A percentile compares a stretch with the other conserved stretches of the same genome.
Evolutionary conservation across 805 yeast genomes (phyloP).

Genomic region (Kuraishia piskuri): DNA sequence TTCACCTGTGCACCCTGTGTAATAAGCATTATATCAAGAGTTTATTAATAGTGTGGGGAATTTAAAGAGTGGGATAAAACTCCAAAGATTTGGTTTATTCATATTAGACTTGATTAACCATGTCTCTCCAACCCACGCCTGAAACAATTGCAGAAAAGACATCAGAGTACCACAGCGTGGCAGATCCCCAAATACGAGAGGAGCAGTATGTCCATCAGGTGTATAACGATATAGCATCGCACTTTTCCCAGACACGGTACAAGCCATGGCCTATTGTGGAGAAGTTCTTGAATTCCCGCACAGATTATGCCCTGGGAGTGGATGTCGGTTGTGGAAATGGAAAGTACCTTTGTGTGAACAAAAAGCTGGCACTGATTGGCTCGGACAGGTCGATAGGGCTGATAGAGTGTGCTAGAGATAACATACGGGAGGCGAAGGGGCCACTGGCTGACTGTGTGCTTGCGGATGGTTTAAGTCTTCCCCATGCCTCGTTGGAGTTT

Average conservation of each 20-base stretch:
- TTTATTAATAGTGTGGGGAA: not conserved
- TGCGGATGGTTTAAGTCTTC: conserved; percentile 71
- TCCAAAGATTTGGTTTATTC: too few relatives aligned
- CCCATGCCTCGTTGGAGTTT: conserved; percentile 39
- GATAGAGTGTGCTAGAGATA: conserved; percentile 49
- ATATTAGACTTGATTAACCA: too few relatives aligned
- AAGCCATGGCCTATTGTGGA: conserved; percentile 98
- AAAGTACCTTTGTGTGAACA: conserved; percentile 71
- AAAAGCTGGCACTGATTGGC: conserved; percentile 63
- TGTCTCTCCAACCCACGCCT: not conserved
- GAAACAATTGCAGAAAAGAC: not conserved
- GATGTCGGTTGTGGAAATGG: conserved; percentile 99
- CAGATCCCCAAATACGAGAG: conserved; percentile 51
- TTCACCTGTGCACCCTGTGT: not conserved
- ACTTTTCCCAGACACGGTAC: conserved; percentile 88
- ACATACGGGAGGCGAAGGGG: conserved; percentile 15
- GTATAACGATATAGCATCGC: conserved; percentile 86
- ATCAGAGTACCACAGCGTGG: conserved; percentile 4
- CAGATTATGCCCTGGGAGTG: conserved; percentile 60
- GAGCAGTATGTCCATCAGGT: conserved; percentile 81
- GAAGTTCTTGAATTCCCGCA: conserved; percentile 42
- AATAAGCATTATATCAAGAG: too few relatives aligned
- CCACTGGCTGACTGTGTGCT: conserved; percentile 47
- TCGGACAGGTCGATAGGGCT: conserved; percentile 66
- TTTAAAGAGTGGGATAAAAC: too few relatives aligned